Base-by-base conservation (phyloP, 306 rosid genomes). In the Quercus variabilis region DNA sequence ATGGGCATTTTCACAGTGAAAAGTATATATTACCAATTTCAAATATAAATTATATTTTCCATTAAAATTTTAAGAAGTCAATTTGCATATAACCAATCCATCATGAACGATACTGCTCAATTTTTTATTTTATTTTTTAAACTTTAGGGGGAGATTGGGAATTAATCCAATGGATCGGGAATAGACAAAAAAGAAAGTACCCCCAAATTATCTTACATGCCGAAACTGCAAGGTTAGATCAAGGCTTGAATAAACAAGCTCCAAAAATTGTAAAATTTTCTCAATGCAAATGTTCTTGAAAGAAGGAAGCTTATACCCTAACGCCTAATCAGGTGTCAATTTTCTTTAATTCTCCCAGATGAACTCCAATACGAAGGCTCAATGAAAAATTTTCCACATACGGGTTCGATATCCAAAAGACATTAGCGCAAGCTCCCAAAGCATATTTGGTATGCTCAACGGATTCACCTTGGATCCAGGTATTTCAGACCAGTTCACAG, bases 401-500 rank as follows among this genome's bases (percentile, higher is more conserved):
- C 95, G 91, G 19, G 87, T 91, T 83, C 98, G 88, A 88, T 95
- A 95, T 57, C 99, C 99, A 75, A 84, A 81, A 43, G 97, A 89
- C 97, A 95, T 95, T 80, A 95, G 93, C 74, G 90, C 78, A 78
- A 92, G 94, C 90, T 95, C 99, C 99, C 98, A 95, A 69, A 95
- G 98, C 98, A 95, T 95, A 91, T 91, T 91, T 21, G 96, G 99
- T 63, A 92, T 95, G 85, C 99, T 95, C 85, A 91, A 80, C 13
- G 84, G 92, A 57, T 90, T 91, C 88, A 95, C 96, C 92, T 95
- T 95, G 6, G 99, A 95, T 79, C 99, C 99, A n/a, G 99, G 98
- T 84, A 95, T 95, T 85, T 95, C 99, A 6, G 92, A 89, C 99
- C 99, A 95, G 84, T 83, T 92, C 85, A 95, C 99, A 63, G 99